Percentiles rank a stretch among this genome's conserved stretches.
phyloP scores from a whole-genome alignment of 768 basidiomycete species.

The Phallus indusiatus region DNA sequence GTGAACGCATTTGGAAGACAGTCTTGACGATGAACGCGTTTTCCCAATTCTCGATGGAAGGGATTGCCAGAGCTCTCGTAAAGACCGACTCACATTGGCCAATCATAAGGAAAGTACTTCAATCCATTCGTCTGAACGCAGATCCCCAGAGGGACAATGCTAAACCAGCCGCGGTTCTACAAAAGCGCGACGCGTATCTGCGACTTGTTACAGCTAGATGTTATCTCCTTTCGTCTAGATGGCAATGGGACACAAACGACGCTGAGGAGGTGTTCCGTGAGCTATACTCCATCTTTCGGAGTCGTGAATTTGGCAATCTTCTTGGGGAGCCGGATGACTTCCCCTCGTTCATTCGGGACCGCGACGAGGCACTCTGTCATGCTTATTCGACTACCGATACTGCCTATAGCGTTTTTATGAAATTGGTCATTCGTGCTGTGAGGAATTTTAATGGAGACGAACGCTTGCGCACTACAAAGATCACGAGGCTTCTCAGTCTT shows the following conservation, averaged over 20 bases:
- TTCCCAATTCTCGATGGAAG: slow-evolving; percentile 65
- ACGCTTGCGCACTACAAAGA: slow-evolving; percentile 29
- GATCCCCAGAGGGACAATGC: slow-evolving; percentile 34
- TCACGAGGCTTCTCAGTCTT: slow-evolving; percentile 62
- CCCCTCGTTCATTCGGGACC: slow-evolving; percentile 56
- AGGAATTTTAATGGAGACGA: slow-evolving; percentile 25
- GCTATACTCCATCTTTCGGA: slow-evolving; percentile 65
- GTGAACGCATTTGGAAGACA: slow-evolving; percentile 65
- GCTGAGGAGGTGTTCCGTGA: slow-evolving; percentile 50
- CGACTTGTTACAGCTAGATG: slow-evolving; percentile 62
- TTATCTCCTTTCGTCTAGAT: slow-evolving; percentile 60
- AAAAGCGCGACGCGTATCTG: slow-evolving; percentile 62
- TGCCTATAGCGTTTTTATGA: slow-evolving; percentile 71
- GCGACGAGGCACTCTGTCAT: slow-evolving; percentile 44
- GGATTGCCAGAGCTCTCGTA: slow-evolving; percentile 29
- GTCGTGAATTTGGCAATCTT: slow-evolving; percentile 68
- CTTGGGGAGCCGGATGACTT: slow-evolving; percentile 51
- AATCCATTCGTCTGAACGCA: slow-evolving; percentile 46
- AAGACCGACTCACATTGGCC: slow-evolving; percentile 57
- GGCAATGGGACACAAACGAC: slow-evolving; percentile 64
- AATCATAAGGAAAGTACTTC: slow-evolving; percentile 46
- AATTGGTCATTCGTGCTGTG: slow-evolving; percentile 63
- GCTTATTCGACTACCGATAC: slow-evolving; percentile 49
- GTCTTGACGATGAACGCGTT: slow-evolving; percentile 63
- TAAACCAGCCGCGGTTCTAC: slow-evolving; percentile 28